Percentiles rank a stretch among this genome's conserved stretches.
Conservation (phyloP, 208 protist genomes). For the Porcisia hertigi region DNA sequence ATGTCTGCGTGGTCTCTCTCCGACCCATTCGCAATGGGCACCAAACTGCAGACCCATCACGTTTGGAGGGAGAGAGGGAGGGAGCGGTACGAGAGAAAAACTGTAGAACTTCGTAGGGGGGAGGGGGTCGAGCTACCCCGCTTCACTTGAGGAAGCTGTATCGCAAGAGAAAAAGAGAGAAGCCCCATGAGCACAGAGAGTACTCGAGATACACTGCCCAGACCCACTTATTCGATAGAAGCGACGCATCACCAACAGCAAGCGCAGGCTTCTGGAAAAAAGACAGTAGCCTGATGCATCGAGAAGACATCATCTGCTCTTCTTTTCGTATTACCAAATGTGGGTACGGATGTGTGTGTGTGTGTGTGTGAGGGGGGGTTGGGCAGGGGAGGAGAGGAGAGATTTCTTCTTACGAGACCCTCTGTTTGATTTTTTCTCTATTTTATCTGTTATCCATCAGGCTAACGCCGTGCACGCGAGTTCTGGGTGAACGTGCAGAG, state of each 20-base stretch:
- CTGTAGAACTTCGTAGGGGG: neutral
- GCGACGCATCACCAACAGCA: no score
- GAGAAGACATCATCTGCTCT: no score
- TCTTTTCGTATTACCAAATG: no score
- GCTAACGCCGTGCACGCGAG: neutral
- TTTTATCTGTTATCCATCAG: slow-evolving; percentile 11
- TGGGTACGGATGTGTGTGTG: no score
- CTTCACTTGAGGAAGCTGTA: neutral
- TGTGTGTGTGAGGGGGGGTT: no score
- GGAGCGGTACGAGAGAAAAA: neutral
- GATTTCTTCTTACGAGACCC: no score
- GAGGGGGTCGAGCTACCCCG: neutral
- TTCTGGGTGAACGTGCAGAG: neutral
- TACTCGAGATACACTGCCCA: no score
- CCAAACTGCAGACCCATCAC: neutral
- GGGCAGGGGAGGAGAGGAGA: no score
- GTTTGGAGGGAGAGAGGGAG: neutral
- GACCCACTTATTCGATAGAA: no score
- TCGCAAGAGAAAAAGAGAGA: neutral
- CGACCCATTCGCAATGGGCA: neutral
- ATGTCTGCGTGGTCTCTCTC: neutral
- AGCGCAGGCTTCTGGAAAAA: no score
- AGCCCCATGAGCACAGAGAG: neutral
- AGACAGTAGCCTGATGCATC: no score
- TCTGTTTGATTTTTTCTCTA: neutral